Evolutionary conservation across 192 early-diverging fungal genomes (phyloP).

Genomic region (Coemansia sp.): DNA sequence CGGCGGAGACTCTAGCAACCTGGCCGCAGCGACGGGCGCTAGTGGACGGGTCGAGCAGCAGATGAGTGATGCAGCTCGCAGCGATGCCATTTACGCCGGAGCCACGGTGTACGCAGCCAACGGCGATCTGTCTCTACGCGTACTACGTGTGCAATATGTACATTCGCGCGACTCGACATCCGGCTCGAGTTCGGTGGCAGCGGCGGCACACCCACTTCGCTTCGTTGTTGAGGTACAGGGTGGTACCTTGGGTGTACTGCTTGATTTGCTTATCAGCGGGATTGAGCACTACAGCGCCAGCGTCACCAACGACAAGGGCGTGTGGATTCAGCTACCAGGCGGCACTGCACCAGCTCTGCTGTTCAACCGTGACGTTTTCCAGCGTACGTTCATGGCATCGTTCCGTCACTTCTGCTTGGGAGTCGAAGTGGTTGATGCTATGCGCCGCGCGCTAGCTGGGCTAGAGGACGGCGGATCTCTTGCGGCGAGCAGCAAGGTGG

Average conservation of each 20-base stretch:
- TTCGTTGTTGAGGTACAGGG: constrained; percentile 63
- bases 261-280: constrained; percentile 63
- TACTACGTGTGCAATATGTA: constrained; percentile 46
- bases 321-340: constrained; percentile 26
- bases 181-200: background rate
- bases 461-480: constrained; percentile 35
- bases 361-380: constrained; percentile 54
- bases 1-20: background rate
- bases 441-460: constrained; percentile 23
- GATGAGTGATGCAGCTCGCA: constrained; percentile 31
- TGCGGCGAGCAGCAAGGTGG: background rate
- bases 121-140: constrained; percentile 44
- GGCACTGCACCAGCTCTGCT: constrained; percentile 28
- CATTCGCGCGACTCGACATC: constrained; percentile 11
- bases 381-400: constrained; percentile 62
- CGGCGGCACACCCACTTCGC: constrained; percentile 10
- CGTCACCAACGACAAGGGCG: constrained; percentile 54
- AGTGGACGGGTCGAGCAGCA: constrained; percentile 26
- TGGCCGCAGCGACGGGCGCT: background rate
- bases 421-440: constrained; percentile 37
- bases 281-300: constrained; percentile 45
- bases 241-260: constrained; percentile 57
- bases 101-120: constrained; percentile 43
- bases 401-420: constrained; percentile 65
- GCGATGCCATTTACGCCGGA: constrained; percentile 39